Conservation (phyloP, 768 basidiomycete genomes). For the Leccinum rimulosum region DNA sequence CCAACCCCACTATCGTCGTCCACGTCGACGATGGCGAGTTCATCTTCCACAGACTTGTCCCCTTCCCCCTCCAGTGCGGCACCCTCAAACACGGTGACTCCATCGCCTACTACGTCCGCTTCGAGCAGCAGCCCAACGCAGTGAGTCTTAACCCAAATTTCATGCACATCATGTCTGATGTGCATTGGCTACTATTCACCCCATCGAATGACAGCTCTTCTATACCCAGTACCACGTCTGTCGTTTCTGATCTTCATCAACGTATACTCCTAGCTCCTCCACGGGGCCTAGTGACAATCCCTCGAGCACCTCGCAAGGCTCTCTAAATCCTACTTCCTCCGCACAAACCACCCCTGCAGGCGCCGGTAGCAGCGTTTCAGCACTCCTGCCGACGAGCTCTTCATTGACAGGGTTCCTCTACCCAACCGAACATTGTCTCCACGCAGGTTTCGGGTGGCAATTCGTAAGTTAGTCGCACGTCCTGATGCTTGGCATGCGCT, state of each 20-base stretch:
- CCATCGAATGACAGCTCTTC: background rate
- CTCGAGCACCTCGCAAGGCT: background rate
- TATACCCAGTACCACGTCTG: background rate
- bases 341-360: constrained; percentile 39
- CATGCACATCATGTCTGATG: background rate
- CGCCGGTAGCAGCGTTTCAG: constrained; percentile 35
- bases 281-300: background rate
- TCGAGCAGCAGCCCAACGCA: background rate
- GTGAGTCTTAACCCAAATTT: constrained; percentile 4
- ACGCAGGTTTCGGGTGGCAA: constrained; percentile 37
- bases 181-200: background rate
- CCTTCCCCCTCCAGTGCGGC: background rate
- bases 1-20: background rate
- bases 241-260: constrained; percentile 2
- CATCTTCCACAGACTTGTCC: background rate
- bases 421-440: constrained; percentile 43
- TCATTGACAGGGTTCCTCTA: constrained; percentile 43
- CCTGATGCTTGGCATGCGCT: background rate
- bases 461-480: constrained; percentile 23
- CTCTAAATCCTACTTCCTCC: background rate
- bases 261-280: background rate
- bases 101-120: background rate
- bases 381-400: constrained; percentile 38
- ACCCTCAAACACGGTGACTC: background rate
- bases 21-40: background rate